These are phyloP conservation scores for Penicillium chermesinum DNA, from an alignment of 495 filamentous ascomycete species.

Conservation along the genomic window DNA sequence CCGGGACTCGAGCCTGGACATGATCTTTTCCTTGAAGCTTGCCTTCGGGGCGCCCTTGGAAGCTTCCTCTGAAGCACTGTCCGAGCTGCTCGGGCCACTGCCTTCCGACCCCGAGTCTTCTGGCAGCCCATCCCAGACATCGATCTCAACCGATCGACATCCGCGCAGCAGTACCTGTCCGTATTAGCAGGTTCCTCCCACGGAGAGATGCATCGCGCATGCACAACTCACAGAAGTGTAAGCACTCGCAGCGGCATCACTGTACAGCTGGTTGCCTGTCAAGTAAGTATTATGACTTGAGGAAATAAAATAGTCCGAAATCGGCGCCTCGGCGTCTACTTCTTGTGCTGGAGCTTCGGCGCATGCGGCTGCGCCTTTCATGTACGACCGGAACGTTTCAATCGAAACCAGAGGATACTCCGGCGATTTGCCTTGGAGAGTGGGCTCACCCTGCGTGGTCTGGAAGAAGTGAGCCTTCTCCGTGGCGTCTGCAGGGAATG, in stretches of 20 bases:
- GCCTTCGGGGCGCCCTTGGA: conserved; percentile 12
- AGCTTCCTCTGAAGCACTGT: conserved; percentile 17
- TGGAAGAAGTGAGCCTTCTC: conserved; percentile 20
- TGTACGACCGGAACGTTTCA: conserved; percentile 52
- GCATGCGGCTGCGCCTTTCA: conserved; percentile 51
- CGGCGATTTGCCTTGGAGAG: not conserved
- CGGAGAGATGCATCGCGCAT: too few species aligned
- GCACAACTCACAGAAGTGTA: conserved; percentile 71
- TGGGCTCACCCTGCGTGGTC: conserved; percentile 20
- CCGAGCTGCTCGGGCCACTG: conserved; percentile 22
- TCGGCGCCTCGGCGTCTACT: conserved; percentile 56
- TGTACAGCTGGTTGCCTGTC: conserved; percentile 85
- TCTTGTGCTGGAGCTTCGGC: conserved; percentile 30
- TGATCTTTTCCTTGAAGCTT: not conserved
- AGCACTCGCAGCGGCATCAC: conserved; percentile 70
- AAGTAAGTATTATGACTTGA: conserved; percentile 96
- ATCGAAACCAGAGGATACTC: conserved; percentile 32
- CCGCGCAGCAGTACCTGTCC: conserved; percentile 63
- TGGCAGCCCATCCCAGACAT: conserved; percentile 83
- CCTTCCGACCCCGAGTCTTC: conserved; percentile 24
- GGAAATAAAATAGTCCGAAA: conserved; percentile 85
- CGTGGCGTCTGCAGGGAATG: conserved; percentile 6
- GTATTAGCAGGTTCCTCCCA: too few species aligned
- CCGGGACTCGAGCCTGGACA: not conserved
- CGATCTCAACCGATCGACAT: conserved; percentile 92